Percentiles rank a stretch among this genome's conserved stretches.
Evolutionary conservation across 495 filamentous ascomycete genomes (phyloP).

Genomic region (Penicillium steckii): DNA sequence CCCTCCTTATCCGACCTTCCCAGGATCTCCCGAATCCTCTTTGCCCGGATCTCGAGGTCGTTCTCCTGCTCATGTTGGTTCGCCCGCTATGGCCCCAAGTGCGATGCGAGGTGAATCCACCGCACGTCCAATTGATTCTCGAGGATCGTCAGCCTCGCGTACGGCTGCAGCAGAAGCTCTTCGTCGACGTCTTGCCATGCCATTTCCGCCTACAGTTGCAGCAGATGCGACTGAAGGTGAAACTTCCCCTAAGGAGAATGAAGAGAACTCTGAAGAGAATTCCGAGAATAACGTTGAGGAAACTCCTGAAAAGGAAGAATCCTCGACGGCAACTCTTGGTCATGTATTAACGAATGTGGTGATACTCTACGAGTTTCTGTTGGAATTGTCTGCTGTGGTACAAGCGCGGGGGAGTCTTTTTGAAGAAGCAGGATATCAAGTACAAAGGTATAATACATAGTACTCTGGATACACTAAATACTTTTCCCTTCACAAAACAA

Average conservation of each 20-base stretch:
- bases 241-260: too few relatives aligned
- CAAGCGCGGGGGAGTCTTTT: constrained; percentile 85
- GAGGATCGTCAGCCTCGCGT: constrained; percentile 29
- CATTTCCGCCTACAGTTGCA: constrained; percentile 26
- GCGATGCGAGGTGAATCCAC: constrained; percentile 24
- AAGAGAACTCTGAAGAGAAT: too few relatives aligned
- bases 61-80: constrained; percentile 14
- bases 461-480: too few relatives aligned
- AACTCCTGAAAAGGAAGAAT: constrained; percentile 28
- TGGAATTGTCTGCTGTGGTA: constrained; percentile 84
- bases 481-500: too few relatives aligned
- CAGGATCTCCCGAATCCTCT: constrained; percentile 59
- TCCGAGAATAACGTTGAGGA: constrained; percentile 29
- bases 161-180: constrained; percentile 33
- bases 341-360: constrained; percentile 76
- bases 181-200: constrained; percentile 36
- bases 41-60: constrained; percentile 19
- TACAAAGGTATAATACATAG: too few relatives aligned
- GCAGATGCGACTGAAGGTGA: too few relatives aligned
- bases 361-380: constrained; percentile 70
- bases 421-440: constrained; percentile 70
- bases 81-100: constrained; percentile 13
- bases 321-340: constrained; percentile 60
- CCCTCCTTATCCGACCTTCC: constrained; percentile 53
- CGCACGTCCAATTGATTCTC: constrained; percentile 25